Conservation (phyloP, 78 protist species). For the Dictyostelium firmibasis region DNA sequence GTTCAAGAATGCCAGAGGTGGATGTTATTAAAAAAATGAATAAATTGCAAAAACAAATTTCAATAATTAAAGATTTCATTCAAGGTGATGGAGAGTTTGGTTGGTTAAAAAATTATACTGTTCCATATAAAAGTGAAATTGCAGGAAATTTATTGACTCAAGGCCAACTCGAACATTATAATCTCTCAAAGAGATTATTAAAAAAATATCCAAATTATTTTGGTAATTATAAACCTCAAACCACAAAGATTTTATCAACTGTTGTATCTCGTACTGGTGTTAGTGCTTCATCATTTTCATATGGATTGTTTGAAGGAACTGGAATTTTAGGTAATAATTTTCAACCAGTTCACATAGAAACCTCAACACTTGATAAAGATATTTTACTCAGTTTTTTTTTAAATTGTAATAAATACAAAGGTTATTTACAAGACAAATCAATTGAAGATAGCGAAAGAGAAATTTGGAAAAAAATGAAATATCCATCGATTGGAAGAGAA, state of each 20-base stretch:
- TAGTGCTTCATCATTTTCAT: slow-evolving; percentile 26
- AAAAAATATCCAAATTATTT: slow-evolving; percentile 7
- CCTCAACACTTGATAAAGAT: not conserved
- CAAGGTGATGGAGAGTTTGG: not conserved
- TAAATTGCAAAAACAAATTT: not conserved
- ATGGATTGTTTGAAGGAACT: slow-evolving; percentile 26
- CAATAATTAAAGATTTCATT: not conserved
- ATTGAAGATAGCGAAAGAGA: not conserved
- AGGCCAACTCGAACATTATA: slow-evolving; percentile 31
- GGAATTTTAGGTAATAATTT: slow-evolving; percentile 2
- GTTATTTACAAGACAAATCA: not conserved
- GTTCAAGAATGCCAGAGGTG: not conserved
- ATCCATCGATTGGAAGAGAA: not conserved
- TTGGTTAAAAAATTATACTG: not conserved
- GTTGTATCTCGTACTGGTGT: not conserved
- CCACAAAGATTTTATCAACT: not conserved
- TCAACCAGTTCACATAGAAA: slow-evolving; percentile 29
- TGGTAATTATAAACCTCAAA: slow-evolving; percentile 4
- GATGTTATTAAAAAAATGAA: not conserved
- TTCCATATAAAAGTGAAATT: not conserved
- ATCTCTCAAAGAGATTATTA: slow-evolving; percentile 8
- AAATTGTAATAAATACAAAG: not conserved
- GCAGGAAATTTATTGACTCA: slow-evolving; percentile 12
- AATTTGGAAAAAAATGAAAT: not conserved
- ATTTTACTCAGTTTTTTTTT: not conserved